A percentile compares a stretch with the other conserved stretches of the same genome.
phyloP scores from a whole-genome alignment of 306 rosid genomes.

The Glycine soja region DNA sequence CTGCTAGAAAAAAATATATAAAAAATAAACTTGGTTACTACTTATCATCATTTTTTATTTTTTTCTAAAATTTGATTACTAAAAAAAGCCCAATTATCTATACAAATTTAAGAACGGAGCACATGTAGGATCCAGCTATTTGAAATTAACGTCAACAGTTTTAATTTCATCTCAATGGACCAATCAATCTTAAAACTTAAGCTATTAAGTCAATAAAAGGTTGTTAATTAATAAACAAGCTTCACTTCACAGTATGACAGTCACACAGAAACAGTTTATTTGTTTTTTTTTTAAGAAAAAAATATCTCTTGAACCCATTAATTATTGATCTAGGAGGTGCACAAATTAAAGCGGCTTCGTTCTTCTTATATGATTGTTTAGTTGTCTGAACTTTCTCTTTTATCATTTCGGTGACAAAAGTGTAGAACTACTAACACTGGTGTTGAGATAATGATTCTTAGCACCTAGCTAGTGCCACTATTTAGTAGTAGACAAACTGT shows the following conservation, averaged over 20 bases:
- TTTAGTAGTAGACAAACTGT: slow-evolving; percentile 29
- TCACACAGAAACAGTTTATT: neutral
- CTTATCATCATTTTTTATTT: neutral
- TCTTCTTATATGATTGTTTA: neutral
- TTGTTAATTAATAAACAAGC: neutral
- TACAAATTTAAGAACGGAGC: neutral
- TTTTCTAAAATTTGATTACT: neutral
- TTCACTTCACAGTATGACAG: neutral
- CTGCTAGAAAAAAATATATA: neutral
- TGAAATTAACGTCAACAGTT: neutral
- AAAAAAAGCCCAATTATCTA: neutral
- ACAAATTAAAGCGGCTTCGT: neutral
- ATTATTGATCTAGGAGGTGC: neutral
- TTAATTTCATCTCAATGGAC: neutral
- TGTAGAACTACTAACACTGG: slow-evolving; percentile 10
- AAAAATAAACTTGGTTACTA: too few relatives aligned
- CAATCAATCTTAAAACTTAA: slow-evolving; percentile 6
- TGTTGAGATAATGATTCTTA: slow-evolving; percentile 36
- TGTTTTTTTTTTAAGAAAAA: neutral
- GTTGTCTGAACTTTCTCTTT: slow-evolving; percentile 6
- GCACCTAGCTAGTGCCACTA: slow-evolving; percentile 18
- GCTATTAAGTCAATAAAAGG: neutral
- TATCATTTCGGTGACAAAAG: slow-evolving; percentile 16
- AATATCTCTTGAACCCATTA: neutral
- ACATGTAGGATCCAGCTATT: neutral